These are phyloP conservation scores for Leccinum angustisporum DNA, from an alignment of 1,284 basidiomycete genomes.

Conservation along the genomic window DNA sequence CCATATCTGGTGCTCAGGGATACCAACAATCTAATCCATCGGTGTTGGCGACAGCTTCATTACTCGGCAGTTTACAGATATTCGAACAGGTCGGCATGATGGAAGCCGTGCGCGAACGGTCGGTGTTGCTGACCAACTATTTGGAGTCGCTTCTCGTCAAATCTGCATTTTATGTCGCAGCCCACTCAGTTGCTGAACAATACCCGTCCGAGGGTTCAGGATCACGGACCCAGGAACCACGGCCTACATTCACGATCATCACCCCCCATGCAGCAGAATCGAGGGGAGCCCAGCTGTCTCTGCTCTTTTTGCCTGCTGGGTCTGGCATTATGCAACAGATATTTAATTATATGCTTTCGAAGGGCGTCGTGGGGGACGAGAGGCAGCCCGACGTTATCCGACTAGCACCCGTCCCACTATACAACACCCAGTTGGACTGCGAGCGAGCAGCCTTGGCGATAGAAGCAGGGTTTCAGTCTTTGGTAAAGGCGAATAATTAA, in stretches of 20 bases:
- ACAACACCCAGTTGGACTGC: constrained; percentile 80
- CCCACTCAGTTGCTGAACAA: constrained; percentile 38
- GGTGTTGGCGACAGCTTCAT: constrained; percentile 74
- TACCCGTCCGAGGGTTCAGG: constrained; percentile 27
- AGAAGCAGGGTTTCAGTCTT: constrained; percentile 49
- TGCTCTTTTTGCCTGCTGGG: constrained; percentile 70
- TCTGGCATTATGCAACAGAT: constrained; percentile 72
- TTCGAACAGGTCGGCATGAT: constrained; percentile 81
- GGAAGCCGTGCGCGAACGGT: constrained; percentile 65
- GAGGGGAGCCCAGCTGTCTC: constrained; percentile 84
- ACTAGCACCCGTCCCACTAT: constrained; percentile 80
- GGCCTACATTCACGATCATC: constrained; percentile 80
- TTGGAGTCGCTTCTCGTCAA: constrained; percentile 65
- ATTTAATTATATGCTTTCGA: constrained; percentile 56
- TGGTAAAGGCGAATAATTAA: constrained; percentile 19
- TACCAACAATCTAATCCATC: constrained; percentile 96
- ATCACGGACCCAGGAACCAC: constrained; percentile 15
- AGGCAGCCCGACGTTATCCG: constrained; percentile 89
- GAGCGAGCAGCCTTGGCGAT: constrained; percentile 64
- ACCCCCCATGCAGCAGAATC: constrained; percentile 69
- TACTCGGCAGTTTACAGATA: constrained; percentile 80
- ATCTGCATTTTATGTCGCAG: constrained; percentile 62
- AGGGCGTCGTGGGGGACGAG: constrained; percentile 89
- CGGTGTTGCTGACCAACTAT: constrained; percentile 65
- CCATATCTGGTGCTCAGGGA: constrained; percentile 88